phyloP scores from a whole-genome alignment of 805 yeast species.

The Schwanniomyces sp. region DNA sequence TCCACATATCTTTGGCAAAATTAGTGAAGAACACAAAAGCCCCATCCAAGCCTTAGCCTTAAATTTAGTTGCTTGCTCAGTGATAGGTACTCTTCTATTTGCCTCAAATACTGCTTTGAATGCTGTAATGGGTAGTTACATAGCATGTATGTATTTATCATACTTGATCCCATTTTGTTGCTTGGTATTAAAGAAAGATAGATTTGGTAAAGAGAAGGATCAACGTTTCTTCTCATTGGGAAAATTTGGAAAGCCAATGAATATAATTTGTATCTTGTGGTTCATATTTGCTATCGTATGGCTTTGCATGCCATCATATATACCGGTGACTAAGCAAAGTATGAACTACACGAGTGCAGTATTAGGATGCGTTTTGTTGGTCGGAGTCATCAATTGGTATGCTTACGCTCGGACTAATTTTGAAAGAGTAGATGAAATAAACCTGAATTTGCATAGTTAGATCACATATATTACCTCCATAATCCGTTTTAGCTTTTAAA shows the following conservation, averaged over 20 bases:
- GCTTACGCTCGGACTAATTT: no score
- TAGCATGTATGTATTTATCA: conserved; percentile 29
- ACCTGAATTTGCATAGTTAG: no score
- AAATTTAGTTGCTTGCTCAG: conserved; percentile 18
- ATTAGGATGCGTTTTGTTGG: conserved; percentile 14
- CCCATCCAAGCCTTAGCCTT: conserved; percentile 22
- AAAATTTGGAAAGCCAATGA: conserved; percentile 13
- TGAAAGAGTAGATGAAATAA: no score
- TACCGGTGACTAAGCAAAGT: conserved; percentile 14
- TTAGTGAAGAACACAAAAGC: conserved; percentile 19
- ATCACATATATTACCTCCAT: no score
- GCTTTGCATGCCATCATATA: conserved; percentile 13
- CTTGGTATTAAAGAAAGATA: conserved; percentile 8
- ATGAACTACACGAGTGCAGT: conserved; percentile 24
- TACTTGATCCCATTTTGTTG: conserved; percentile 27
- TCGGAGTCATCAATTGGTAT: conserved; percentile 20
- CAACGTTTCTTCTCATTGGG: conserved; percentile 16
- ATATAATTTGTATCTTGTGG: conserved; percentile 17
- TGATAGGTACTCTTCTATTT: conserved; percentile 26
- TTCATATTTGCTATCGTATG: conserved; percentile 17
- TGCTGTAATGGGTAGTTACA: conserved; percentile 29
- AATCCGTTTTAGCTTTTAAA: no score
- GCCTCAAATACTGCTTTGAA: conserved; percentile 29
- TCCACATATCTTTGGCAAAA: conserved; percentile 23
- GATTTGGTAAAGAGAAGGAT: conserved; percentile 1